These are phyloP conservation scores for Cylindrodendrum hubeiense DNA, from an alignment of 2,329 filamentous ascomycete genomes.

Conservation along the genomic window DNA sequence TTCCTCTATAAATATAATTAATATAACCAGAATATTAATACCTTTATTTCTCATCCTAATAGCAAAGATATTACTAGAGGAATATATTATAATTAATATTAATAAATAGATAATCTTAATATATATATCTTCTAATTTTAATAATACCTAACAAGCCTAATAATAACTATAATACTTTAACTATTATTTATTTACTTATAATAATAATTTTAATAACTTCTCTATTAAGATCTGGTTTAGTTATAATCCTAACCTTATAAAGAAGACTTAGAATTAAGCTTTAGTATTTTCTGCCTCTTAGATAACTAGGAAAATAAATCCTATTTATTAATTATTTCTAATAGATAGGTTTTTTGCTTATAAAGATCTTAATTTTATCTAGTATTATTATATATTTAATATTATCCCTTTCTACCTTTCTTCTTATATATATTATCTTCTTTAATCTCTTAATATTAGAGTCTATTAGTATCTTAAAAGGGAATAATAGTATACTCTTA, in stretches of 20 bases:
- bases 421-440: conserved; percentile 7
- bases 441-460: conserved; percentile 9
- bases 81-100: conserved; percentile 10
- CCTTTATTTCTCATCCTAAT: conserved; percentile 8
- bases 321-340: conserved; percentile 1
- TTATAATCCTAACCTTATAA: not conserved
- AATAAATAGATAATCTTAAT: not conserved
- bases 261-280: not conserved
- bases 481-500: not conserved
- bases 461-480: conserved; percentile 8
- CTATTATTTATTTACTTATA: not conserved
- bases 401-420: conserved; percentile 12
- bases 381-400: conserved; percentile 7
- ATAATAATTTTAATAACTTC: not conserved
- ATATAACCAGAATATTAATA: not conserved
- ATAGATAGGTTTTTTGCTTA: conserved; percentile 10
- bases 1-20: conserved; percentile 1
- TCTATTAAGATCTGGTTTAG: conserved; percentile 3
- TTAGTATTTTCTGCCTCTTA: not conserved
- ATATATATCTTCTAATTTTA: not conserved
- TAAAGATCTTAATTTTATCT: conserved; percentile 15
- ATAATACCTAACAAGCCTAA: not conserved
- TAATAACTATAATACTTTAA: conserved; percentile 10
- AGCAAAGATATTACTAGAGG: conserved; percentile 3
- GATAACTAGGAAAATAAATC: not conserved